Base-by-base conservation (phyloP, 176 grass and related monocot genomes). In the Oryza punctata region DNA sequence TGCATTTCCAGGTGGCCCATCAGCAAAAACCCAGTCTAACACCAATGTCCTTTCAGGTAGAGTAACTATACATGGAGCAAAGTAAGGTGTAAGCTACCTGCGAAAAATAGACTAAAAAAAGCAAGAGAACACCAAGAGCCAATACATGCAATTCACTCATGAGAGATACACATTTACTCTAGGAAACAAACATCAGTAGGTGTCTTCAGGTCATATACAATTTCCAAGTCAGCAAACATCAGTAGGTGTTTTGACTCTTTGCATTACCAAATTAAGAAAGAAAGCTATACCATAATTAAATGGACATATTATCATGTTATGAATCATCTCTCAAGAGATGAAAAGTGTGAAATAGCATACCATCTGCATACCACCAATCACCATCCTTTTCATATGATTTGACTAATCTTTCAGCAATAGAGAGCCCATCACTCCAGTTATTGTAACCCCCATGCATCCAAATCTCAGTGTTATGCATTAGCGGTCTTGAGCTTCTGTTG, bases 361-460 rank as follows among this genome's bases (percentile, higher is more conserved):
- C 87, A 83, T 94, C 82, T 69, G 73, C 82, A 87, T 77, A 95
- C 93, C 93, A 98, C 96, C 93, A 98, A 89, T 94, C 93, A 26
- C 93, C 96, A 83, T 90, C 87, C 32, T 49, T 87, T 79, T 93
- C 90, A 27, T 94, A 72, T 33, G 85, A 88, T 50, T 75, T 89
- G 24, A 88, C 73, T 75, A 95, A 70, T 35, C 68, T 90, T 85
- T 92, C 83, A 57, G 66, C 9, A 65, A 98, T 81, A 77, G 89
- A 98, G 65, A 88, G 70, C 28, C 93, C 96, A 80, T 98, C 91
- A 41, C 38, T 85, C 96, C 96, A 98, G 77, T 87, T 90, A 65
- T 98, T 95, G 83, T 92, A 89, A 78, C 89, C 87, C 72, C 96
- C 96, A 85, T 98, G 95, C 85, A 98, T 83, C 93, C 93, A 98